phyloP scores from a whole-genome alignment of 495 filamentous ascomycete genomes.

The Hypoxylon lenormandii region DNA sequence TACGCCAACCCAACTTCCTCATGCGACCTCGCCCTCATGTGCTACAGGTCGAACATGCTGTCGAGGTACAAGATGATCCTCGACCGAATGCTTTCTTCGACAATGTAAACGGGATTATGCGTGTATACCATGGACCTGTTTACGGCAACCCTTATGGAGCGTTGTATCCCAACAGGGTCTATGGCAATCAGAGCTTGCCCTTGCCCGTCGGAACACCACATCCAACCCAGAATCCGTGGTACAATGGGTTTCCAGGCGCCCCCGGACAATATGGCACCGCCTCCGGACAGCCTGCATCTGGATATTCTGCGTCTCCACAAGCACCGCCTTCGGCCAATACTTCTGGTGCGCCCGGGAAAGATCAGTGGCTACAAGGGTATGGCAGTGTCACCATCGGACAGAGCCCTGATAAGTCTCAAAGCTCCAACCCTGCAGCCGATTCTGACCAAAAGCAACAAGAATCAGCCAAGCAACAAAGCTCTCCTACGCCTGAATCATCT shows the following conservation, averaged over 20 bases:
- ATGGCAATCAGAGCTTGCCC: slow-evolving; percentile 27
- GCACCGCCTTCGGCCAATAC: slow-evolving; percentile 4
- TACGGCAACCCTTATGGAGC: slow-evolving; percentile 59
- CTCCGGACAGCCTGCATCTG: slow-evolving; percentile 25
- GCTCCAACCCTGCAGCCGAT: slow-evolving; percentile 9
- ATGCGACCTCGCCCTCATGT: slow-evolving; percentile 53
- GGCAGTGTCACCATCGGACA: slow-evolving; percentile 33
- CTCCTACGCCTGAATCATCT: background rate
- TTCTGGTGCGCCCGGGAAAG: background rate
- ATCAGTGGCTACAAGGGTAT: slow-evolving; percentile 41
- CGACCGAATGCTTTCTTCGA: slow-evolving; percentile 66
- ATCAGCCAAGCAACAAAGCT: background rate
- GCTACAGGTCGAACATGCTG: slow-evolving; percentile 58
- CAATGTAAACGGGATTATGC: slow-evolving; percentile 52
- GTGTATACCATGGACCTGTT: slow-evolving; percentile 63
- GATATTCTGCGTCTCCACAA: slow-evolving; percentile 1
- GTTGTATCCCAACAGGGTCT: slow-evolving; percentile 42
- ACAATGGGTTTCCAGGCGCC: slow-evolving; percentile 39
- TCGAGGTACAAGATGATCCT: slow-evolving; percentile 58
- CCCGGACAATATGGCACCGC: background rate
- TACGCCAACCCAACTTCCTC: slow-evolving; percentile 49
- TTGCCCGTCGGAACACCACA: slow-evolving; percentile 42
- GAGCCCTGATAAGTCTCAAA: slow-evolving; percentile 5
- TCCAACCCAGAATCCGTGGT: slow-evolving; percentile 45
- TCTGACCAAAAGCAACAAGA: background rate